Conservation (phyloP, 2,329 filamentous ascomycete genomes). For the Fusarium newnesense region DNA sequence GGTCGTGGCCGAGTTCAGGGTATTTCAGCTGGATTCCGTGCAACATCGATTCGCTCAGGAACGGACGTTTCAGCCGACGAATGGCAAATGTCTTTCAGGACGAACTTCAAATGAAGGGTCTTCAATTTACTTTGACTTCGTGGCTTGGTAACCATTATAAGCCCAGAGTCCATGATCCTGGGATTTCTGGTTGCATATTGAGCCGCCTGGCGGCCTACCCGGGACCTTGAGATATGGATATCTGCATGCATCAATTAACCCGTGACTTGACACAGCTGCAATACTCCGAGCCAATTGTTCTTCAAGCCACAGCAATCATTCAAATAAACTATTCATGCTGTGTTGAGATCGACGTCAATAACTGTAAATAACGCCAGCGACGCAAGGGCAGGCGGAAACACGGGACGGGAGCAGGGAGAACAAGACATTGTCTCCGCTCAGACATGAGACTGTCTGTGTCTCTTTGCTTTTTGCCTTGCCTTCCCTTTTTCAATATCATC, state of each 20-base stretch:
- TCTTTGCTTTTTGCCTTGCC: neutral
- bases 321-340: neutral
- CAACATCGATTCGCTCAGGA: neutral
- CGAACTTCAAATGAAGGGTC: constrained; percentile 3
- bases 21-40: constrained; percentile 7
- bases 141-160: constrained; percentile 5
- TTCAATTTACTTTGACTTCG: neutral
- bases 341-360: neutral
- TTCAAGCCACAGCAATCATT: neutral
- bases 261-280: neutral
- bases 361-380: neutral
- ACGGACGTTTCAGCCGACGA: neutral
- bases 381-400: neutral
- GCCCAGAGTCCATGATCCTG: neutral
- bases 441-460: neutral
- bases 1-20: constrained; percentile 7
- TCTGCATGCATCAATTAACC: neutral
- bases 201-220: neutral
- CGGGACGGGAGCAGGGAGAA: constrained; percentile 23
- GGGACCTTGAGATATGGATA: neutral
- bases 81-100: neutral
- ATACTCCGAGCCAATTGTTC: neutral
- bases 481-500: neutral
- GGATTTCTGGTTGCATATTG: neutral
- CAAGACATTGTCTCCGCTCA: constrained; percentile 15